Base-by-base conservation (phyloP, 2,329 filamentous ascomycete genomes). In the Cladosporium sp. region DNA sequence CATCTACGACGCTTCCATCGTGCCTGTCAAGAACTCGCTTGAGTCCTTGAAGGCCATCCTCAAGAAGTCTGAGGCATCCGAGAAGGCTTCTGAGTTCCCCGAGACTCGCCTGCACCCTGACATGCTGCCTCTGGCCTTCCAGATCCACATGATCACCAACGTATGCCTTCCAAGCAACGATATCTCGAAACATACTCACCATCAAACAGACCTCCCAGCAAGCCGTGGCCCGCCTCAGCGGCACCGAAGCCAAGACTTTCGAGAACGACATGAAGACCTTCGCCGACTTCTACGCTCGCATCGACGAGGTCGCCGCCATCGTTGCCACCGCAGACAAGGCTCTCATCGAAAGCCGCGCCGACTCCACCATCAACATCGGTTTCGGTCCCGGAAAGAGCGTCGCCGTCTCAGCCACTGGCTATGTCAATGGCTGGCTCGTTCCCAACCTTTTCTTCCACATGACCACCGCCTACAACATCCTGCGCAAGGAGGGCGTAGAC, bases 381-480 rank as follows among this genome's bases (percentile, higher is more conserved):
- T 39, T 56, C 15, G 54, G 54, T 15, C 54, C 55, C n/a, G 55
- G 45, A 45, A 58, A 51, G 45, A 58, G 49, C 25, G 55, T 40
- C 3, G 72, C 79, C 52, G 49, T 68, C 5, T 74, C 74, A 55
- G 76, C 80, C 43, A 74, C 73, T 2, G 77, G 72, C 0, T 88
- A 83, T 67, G 67, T 82, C 20, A 67, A 72, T 39, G 72, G 72
- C 3, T 84, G 79, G 69, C 76, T 73, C 2, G 57, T 84, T 39
- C 84, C 86, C 17, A 87, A 88, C 66, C 66, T 87, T 64, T 87
- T 79, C 74, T 89, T 89, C 73, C 87, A 89, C 68, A 64, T 83
- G n/a, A 78, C 72, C 5, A 85, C 78, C 11, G 77, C 82, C 11
- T 89, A 89, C 73, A 76, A 72, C 25, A 83, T 89, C 58, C 67